Conservation (phyloP, 2,329 filamentous ascomycete species). For the Raffaelea deltoideospora region DNA sequence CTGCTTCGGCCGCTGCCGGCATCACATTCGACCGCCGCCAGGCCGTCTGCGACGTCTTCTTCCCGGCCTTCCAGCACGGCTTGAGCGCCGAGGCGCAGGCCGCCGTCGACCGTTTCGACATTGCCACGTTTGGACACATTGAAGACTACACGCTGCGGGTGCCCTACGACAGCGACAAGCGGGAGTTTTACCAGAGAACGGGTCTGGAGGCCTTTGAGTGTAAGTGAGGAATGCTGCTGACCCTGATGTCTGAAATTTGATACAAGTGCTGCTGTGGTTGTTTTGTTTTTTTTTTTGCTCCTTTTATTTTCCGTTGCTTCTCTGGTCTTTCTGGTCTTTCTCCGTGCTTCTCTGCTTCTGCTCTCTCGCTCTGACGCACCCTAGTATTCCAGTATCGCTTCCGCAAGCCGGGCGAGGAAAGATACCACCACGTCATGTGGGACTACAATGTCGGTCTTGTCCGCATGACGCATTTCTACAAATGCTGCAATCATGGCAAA, state of each 20-base stretch:
- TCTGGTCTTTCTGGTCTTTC: neutral
- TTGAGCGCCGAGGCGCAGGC: conserved; percentile 39
- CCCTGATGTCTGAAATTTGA: too few relatives aligned
- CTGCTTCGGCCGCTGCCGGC: too few relatives aligned
- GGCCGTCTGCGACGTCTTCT: too few relatives aligned
- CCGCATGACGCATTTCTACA: conserved; percentile 89
- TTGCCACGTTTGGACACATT: conserved; percentile 52
- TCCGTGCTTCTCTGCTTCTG: too few relatives aligned
- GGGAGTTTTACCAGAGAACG: conserved; percentile 73
- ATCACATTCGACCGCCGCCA: too few relatives aligned
- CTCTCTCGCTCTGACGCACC: conserved; percentile 2
- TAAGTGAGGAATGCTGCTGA: too few relatives aligned
- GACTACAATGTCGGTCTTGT: conserved; percentile 93
- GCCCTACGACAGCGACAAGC: conserved; percentile 90
- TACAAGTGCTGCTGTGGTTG: neutral
- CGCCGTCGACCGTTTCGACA: conserved; percentile 46
- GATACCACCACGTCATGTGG: conserved; percentile 73
- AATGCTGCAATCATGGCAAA: conserved; percentile 77
- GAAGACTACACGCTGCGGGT: conserved; percentile 56
- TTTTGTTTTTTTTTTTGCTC: neutral
- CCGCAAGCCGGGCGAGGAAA: conserved; percentile 47
- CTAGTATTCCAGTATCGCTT: conserved; percentile 78
- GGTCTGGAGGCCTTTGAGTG: conserved; percentile 81
- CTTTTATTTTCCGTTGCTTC: neutral
- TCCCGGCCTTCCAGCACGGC: conserved; percentile 51